Conservation (phyloP, 2,329 filamentous ascomycete genomes). For the Septoria petroselini region DNA sequence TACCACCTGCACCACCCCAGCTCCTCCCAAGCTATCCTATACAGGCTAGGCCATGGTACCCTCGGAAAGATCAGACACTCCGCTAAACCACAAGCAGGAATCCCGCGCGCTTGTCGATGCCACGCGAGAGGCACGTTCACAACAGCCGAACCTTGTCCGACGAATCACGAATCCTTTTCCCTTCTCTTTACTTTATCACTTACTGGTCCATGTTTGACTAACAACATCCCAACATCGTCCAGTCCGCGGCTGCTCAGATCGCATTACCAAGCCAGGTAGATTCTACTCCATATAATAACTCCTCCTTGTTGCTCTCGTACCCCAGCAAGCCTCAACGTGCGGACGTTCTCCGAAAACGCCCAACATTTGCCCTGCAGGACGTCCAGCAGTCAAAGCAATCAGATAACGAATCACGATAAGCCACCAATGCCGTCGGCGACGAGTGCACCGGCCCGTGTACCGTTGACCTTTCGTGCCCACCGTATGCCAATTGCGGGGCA, state of each 20-base stretch:
- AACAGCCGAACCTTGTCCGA: background rate
- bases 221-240: background rate
- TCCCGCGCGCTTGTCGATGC: background rate
- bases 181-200: constrained; percentile 13
- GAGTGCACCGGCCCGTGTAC: constrained; percentile 1
- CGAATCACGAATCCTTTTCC: constrained; percentile 1
- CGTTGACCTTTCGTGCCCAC: background rate
- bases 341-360: constrained; percentile 1
- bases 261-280: constrained; percentile 1
- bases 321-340: background rate
- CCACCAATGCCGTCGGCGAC: background rate
- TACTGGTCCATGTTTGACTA: constrained; percentile 4
- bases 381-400: background rate
- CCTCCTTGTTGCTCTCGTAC: too few relatives aligned
- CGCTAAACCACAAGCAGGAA: background rate
- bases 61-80: background rate
- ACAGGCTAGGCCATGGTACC: background rate
- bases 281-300: constrained; percentile 1
- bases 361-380: background rate
- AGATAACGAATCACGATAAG: constrained; percentile 13
- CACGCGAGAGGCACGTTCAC: constrained; percentile 7
- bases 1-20: background rate
- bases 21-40: too few relatives aligned
- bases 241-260: constrained; percentile 1
- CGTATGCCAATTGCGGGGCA: constrained; percentile 1